These are phyloP conservation scores for Zychaea mexicana DNA, from an alignment of 371 early-diverging fungal genomes.

Conservation along the genomic window DNA sequence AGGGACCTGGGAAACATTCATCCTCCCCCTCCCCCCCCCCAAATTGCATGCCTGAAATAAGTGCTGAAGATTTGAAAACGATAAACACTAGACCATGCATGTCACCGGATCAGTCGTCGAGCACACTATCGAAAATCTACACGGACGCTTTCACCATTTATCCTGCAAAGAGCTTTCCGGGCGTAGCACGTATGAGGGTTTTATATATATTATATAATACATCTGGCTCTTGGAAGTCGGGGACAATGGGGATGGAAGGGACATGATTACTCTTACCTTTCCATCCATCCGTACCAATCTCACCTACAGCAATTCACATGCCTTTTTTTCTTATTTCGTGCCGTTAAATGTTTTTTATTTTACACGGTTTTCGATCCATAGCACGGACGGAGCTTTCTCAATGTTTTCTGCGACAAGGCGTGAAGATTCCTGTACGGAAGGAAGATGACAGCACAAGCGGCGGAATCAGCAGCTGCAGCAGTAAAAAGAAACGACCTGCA, in stretches of 20 bases:
- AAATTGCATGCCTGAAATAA: neutral
- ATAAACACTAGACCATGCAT: constrained; percentile 20
- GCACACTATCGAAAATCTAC: constrained; percentile 34
- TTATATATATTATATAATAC: neutral
- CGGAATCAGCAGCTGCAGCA: neutral
- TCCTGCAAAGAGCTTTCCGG: constrained; percentile 68
- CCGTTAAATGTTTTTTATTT: neutral
- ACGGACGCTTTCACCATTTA: constrained; percentile 61
- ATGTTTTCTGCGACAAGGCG: constrained; percentile 70
- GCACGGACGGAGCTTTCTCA: constrained; percentile 67
- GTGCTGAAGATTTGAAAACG: neutral
- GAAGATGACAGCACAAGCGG: constrained; percentile 3
- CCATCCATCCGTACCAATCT: neutral
- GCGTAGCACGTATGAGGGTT: constrained; percentile 61
- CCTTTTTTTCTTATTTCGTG: neutral
- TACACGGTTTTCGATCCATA: too few species aligned
- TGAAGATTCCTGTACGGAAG: constrained; percentile 68
- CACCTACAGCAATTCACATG: neutral
- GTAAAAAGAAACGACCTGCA: neutral
- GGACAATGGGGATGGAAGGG: too few species aligned
- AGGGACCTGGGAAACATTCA: too few species aligned
- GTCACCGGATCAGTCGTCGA: constrained; percentile 32
- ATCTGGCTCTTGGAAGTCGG: neutral
- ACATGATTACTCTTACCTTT: neutral
- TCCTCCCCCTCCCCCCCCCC: neutral